Base-by-base conservation (phyloP, 768 basidiomycete species). In the Mycena leptocephala region DNA sequence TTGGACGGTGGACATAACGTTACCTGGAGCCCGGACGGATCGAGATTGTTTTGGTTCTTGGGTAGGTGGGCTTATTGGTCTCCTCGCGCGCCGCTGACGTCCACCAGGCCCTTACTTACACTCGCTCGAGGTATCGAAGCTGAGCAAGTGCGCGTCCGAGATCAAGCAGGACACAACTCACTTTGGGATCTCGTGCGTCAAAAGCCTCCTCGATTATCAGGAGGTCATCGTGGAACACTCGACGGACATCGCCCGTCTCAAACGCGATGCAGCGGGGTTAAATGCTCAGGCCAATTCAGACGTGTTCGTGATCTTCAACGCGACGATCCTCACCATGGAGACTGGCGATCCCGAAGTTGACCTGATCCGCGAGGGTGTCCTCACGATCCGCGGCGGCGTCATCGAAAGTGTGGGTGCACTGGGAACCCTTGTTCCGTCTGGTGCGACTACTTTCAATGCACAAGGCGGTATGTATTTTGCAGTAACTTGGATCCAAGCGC, bases 1-100 rank as follows among this genome's bases (percentile, higher is more conserved):
- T 79, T 94, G 77, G 93, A 95, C 81, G 94, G 94, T 22, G 94
- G 94, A 0, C 94, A 95, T 78, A 92, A 93, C 80, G 81, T 95
- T 43, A 87, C 91, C 2, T 92, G 90, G 85, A 93, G 90, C 39
- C 80, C 88, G 14, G 92, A 95, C 80, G 94, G 94, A 22, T 90
- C 87, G 68, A 91, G 86, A 37, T 70, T 95, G 39, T 93, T 94
- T 76, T 95, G 94, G 94, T 90, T 95, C 83, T 87, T 95, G 35
- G 94, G 94, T 94, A 80, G 56, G 87, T 70, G 28, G 65, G 30
- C 76, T 51, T 14, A 41, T 61, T 28, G 13, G 1, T 56, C n/a
- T 2, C 16, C 39, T 33, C 37, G 18, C 26, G 28, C 11, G 35
- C 41, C 65, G 62, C 59, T 30, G 39, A 51, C n/a, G 28, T 8